Base-by-base conservation (phyloP, 257 asterid species). In the Gynochthodes officinalis region DNA sequence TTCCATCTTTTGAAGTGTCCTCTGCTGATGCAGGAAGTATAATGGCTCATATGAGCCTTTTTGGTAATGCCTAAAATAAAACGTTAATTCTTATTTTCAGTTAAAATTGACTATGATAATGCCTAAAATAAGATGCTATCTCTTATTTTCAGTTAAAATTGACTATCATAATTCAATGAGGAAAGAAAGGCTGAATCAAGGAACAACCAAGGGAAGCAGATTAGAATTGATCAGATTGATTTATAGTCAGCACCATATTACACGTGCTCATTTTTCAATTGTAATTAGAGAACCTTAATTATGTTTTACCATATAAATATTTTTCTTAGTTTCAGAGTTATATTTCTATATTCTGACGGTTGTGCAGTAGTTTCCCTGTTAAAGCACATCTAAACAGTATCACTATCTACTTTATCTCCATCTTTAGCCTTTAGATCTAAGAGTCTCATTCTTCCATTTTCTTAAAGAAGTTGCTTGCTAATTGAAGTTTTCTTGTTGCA, bases 401-500 rank as follows among this genome's bases (percentile, higher is more conserved):
- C 13, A 39, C 21, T 64, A 19, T 19, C 44, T 27, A 5, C 65
- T 39, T 19, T 21, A 44, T 60, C 19, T 44, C 18, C 37, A 60
- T 48, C 33, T 10, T 64, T 21, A 14, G 25, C 43, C 19, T 49
- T 5, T 7, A 48, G 49, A 49, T 49, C 19, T 11, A 11, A n/a
- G 39, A 37, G 9, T 13, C 39, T 32, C 21, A 48, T 73, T 59
- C 71, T 55, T 49, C 59, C 43, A 8, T 16, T 69, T 69, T 37
- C 37, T 12, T 9, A 64, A 37, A 39, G 32, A 15, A 32, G 44
- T 72, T 44, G 27, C 43, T 23, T 11, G 5, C 53, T 65, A 37
- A 49, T 27, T 11, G 14, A 46, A 44, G 61, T 63, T 60, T 69
- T 75, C 53, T 64, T 73, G 60, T 48, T 83, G 77, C 88, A 95